Evolutionary conservation across 306 rosid species (phyloP), one percentile per base, ranked within the genome.

Genomic region (Begonia masoniana): DNA sequence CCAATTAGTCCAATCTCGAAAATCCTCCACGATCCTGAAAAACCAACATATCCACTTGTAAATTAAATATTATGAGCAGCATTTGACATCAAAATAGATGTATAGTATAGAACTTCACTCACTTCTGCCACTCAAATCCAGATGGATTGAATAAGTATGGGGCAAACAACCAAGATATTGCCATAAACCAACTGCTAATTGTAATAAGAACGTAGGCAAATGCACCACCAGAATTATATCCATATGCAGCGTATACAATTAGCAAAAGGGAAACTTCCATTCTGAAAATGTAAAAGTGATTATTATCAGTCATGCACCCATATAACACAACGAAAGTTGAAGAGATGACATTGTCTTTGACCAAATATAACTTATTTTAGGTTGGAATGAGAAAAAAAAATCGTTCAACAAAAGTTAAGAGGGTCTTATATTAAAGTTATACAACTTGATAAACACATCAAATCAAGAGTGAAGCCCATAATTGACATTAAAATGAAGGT

Each of bases 61-160:
- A 77, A 55, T 46, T 58, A 26, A 6, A 26, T 26, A 39, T n/a
- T 35, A 9, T 47, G 52, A 52, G 51, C 52, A 60, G n/a, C 41
- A 45, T 45, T 11, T 31, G 23, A 9, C 14, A 50, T 16, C 53
- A 48, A 43, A 41, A 41, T 24, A 19, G 26, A 41, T 19, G 45
- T 15, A 23, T 10, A 15, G 45, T 15, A 23, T 10, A 15, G 9
- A 23, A 61, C 41, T 19, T 31, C 19, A 71, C 97, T 76, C 75
- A 85, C 99, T 91, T 91, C 60, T 86, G 96, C 99, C 99, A 91
- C 75, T 91, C 99, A 75, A 91, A 91, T 68, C 88, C 96, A 45
- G 99, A 76, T 2, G 99, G 99, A 71, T 91, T 91, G 83, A 91
- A 91, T 63, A 91, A 62, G 67, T 76, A 85, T 35, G 99, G 99